These are phyloP conservation scores for Agrocybe chaxingu DNA, from an alignment of 768 basidiomycete genomes.

Conservation along the genomic window DNA sequence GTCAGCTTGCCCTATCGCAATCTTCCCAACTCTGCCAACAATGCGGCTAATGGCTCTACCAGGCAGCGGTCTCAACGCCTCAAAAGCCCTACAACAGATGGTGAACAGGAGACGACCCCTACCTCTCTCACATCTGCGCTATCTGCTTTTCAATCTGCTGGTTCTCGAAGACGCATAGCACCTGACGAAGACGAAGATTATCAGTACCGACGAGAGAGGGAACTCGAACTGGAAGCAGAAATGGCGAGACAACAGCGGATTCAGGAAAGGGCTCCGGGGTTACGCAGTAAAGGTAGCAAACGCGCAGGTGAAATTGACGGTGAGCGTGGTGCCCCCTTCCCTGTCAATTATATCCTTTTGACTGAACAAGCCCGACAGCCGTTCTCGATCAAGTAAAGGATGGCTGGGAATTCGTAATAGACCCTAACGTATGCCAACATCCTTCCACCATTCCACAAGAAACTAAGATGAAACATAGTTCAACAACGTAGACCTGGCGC, in stretches of 20 bases:
- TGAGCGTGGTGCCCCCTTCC: slow-evolving; percentile 28
- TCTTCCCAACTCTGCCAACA: slow-evolving; percentile 8
- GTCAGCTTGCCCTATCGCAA: slow-evolving; percentile 25
- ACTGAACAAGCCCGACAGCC: slow-evolving; percentile 38
- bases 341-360: slow-evolving; percentile 1
- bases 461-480: slow-evolving; percentile 49
- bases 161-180: slow-evolving; percentile 52
- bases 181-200: slow-evolving; percentile 49
- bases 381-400: slow-evolving; percentile 83
- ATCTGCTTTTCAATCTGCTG: slow-evolving; percentile 69
- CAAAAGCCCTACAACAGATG: slow-evolving; percentile 28
- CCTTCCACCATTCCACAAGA: slow-evolving; percentile 7
- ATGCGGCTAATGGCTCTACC: slow-evolving; percentile 13
- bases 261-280: slow-evolving; percentile 62
- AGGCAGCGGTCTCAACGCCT: slow-evolving; percentile 26
- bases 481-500: slow-evolving; percentile 90
- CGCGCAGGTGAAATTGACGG: slow-evolving; percentile 85
- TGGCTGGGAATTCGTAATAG: slow-evolving; percentile 86
- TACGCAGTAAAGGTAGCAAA: slow-evolving; percentile 47
- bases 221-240: slow-evolving; percentile 62
- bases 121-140: slow-evolving; percentile 52
- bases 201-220: slow-evolving; percentile 56
- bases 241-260: slow-evolving; percentile 66
- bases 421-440: slow-evolving; percentile 62
- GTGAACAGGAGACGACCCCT: slow-evolving; percentile 37